Evolutionary conservation across 2,329 filamentous ascomycete genomes (phyloP).

Genomic region (Diaporthe ampelina): DNA sequence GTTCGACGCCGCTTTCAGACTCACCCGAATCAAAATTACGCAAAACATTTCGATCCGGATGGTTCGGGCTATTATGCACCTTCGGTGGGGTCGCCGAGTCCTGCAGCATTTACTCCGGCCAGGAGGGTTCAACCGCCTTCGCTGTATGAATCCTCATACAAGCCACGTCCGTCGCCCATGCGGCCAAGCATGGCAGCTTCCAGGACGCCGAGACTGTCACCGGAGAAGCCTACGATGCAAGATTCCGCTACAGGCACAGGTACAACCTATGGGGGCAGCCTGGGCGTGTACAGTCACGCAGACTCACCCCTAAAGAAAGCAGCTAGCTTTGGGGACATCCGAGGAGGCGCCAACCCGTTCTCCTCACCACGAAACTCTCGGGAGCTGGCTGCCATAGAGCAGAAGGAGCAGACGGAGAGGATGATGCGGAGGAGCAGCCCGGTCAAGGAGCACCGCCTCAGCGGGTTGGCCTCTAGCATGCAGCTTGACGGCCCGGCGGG

Average conservation of each 20-base stretch:
- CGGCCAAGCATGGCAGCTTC: slow-evolving; percentile 35
- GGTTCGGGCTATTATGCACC: slow-evolving; percentile 51
- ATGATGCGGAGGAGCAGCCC: slow-evolving; percentile 57
- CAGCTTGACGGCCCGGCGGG: slow-evolving; percentile 31
- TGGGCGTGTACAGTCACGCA: slow-evolving; percentile 84
- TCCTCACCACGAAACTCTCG: slow-evolving; percentile 72
- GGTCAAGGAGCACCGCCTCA: slow-evolving; percentile 53
- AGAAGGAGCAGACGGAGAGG: slow-evolving; percentile 55
- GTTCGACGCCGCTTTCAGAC: slow-evolving; percentile 83
- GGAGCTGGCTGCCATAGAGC: slow-evolving; percentile 73
- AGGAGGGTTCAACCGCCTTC: slow-evolving; percentile 50
- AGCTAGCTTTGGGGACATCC: slow-evolving; percentile 71
- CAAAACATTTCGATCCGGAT: slow-evolving; percentile 79
- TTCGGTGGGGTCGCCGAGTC: slow-evolving; percentile 54
- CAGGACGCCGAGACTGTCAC: slow-evolving; percentile 25
- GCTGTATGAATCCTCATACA: slow-evolving; percentile 46
- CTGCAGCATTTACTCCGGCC: slow-evolving; percentile 60
- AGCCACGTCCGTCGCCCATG: slow-evolving; percentile 49
- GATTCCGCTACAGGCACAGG: slow-evolving; percentile 45
- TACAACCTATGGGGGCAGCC: slow-evolving; percentile 74
- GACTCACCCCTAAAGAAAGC: slow-evolving; percentile 88
- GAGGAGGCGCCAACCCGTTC: slow-evolving; percentile 52
- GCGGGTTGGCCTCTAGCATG: slow-evolving; percentile 40
- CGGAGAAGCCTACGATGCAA: slow-evolving; percentile 25
- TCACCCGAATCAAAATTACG: slow-evolving; percentile 86